These are phyloP conservation scores for Periconia digitata DNA, from an alignment of 2,329 filamentous ascomycete species.

Conservation along the genomic window DNA sequence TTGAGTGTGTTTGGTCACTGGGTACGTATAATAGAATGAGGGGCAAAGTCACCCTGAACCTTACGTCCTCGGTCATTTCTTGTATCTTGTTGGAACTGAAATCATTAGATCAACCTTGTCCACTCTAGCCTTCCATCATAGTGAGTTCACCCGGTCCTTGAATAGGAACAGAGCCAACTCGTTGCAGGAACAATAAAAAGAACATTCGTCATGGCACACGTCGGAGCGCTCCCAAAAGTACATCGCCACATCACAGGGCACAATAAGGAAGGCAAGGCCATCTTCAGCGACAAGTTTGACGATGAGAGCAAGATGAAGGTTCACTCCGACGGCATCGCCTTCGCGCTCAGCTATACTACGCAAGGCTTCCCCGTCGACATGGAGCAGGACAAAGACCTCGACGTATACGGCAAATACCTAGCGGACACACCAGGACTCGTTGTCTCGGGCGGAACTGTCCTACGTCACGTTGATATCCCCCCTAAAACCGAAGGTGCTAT, in stretches of 20 bases:
- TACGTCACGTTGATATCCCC: conserved; percentile 45
- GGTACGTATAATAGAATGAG: too few species aligned
- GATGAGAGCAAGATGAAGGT: conserved; percentile 40
- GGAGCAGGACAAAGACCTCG: conserved; percentile 49
- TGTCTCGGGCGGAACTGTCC: conserved; percentile 51
- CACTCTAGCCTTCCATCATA: too few species aligned
- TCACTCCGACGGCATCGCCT: conserved; percentile 50
- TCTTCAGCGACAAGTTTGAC: conserved; percentile 39
- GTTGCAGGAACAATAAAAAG: background rate
- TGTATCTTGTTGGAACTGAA: too few species aligned
- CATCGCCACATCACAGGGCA: conserved; percentile 43
- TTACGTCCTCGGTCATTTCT: too few species aligned
- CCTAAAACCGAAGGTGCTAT: conserved; percentile 40
- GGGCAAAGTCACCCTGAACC: too few species aligned
- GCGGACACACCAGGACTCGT: conserved; percentile 52
- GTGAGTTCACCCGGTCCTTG: too few species aligned
- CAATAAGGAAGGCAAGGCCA: conserved; percentile 36
- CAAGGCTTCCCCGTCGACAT: conserved; percentile 52
- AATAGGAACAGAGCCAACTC: too few species aligned
- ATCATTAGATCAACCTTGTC: too few species aligned
- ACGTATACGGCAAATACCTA: conserved; percentile 49
- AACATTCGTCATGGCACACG: conserved; percentile 33
- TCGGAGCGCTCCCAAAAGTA: conserved; percentile 33
- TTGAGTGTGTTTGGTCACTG: too few species aligned
- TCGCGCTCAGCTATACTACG: conserved; percentile 55